Percentiles rank a stretch among this genome's conserved stretches.
These are phyloP conservation scores for Penicillium corylophilum DNA, from an alignment of 2,329 filamentous ascomycete genomes.

Conservation along the genomic window DNA sequence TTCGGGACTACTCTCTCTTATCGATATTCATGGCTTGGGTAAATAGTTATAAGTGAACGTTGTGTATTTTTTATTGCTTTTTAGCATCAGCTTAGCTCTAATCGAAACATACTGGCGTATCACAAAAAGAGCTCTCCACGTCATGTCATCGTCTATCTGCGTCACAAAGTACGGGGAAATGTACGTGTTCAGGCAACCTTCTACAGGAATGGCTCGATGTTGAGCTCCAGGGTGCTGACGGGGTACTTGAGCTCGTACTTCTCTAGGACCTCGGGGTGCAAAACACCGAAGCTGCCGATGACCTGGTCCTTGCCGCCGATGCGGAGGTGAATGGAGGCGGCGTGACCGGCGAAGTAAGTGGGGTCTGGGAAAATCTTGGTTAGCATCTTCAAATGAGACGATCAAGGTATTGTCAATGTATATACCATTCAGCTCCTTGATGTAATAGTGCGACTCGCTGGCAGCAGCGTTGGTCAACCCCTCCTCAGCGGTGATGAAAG, in stretches of 20 bases:
- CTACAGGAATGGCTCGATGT: conserved; percentile 87
- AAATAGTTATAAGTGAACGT: not conserved
- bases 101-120: conserved; percentile 7
- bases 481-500: conserved; percentile 76
- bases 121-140: conserved; percentile 12
- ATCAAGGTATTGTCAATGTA: conserved; percentile 4
- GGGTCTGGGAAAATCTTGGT: conserved; percentile 54
- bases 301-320: conserved; percentile 69
- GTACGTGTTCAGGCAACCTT: not conserved
- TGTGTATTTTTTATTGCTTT: conserved; percentile 19
- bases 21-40: too few relatives aligned
- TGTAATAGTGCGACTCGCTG: conserved; percentile 77
- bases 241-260: conserved; percentile 93
- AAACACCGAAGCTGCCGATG: conserved; percentile 88
- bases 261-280: conserved; percentile 89
- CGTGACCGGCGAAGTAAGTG: conserved; percentile 89
- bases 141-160: conserved; percentile 29
- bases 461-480: conserved; percentile 61
- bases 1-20: not conserved
- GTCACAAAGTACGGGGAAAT: conserved; percentile 13
- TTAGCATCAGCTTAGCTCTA: conserved; percentile 14
- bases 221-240: conserved; percentile 90
- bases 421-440: conserved; percentile 80
- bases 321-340: conserved; percentile 78
- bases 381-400: not conserved